A percentile compares a stretch with the other conserved stretches of the same genome.
Conservation (phyloP, 352 stramenopile species). For the Pythium phragmitis region DNA sequence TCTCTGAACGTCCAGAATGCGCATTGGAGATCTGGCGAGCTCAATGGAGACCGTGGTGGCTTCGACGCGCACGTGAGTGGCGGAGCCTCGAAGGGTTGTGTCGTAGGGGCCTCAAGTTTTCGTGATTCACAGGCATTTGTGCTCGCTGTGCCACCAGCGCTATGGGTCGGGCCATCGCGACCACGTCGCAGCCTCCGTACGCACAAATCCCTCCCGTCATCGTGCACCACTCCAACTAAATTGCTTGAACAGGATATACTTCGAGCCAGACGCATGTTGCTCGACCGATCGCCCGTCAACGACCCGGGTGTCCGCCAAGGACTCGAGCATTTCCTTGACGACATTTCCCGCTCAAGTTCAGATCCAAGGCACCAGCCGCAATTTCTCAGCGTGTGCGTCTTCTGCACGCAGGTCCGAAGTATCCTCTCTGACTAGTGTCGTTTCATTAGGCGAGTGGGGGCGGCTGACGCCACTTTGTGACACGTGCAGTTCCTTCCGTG, state of each 20-base stretch:
- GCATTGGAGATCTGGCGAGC: no score
- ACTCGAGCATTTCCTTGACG: slow-evolving; percentile 48
- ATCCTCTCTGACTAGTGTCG: no score
- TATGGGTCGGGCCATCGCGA: slow-evolving; percentile 50
- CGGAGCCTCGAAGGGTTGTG: background rate
- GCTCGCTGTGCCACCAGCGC: slow-evolving; percentile 46
- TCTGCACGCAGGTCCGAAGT: slow-evolving; percentile 37
- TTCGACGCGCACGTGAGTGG: slow-evolving; percentile 4
- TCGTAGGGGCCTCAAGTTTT: background rate
- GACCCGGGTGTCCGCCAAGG: slow-evolving; percentile 32
- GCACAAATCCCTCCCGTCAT: slow-evolving; percentile 9
- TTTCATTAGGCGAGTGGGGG: background rate
- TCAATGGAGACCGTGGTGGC: no score
- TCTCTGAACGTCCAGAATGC: no score
- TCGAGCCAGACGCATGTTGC: slow-evolving; percentile 51
- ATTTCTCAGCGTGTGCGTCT: slow-evolving; percentile 45
- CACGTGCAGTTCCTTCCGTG: slow-evolving; percentile 42
- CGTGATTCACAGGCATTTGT: slow-evolving; percentile 33
- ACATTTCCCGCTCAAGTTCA: slow-evolving; percentile 29
- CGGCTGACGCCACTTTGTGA: background rate
- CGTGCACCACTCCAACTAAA: background rate
- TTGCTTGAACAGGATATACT: slow-evolving; percentile 44
- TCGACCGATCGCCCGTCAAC: slow-evolving; percentile 35
- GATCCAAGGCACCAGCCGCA: slow-evolving; percentile 31
- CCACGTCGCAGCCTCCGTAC: slow-evolving; percentile 47